Percentiles rank a stretch among this genome's conserved stretches.
Evolutionary conservation across 345 rosid genomes (phyloP).

Genomic region (Punica granatum): DNA sequence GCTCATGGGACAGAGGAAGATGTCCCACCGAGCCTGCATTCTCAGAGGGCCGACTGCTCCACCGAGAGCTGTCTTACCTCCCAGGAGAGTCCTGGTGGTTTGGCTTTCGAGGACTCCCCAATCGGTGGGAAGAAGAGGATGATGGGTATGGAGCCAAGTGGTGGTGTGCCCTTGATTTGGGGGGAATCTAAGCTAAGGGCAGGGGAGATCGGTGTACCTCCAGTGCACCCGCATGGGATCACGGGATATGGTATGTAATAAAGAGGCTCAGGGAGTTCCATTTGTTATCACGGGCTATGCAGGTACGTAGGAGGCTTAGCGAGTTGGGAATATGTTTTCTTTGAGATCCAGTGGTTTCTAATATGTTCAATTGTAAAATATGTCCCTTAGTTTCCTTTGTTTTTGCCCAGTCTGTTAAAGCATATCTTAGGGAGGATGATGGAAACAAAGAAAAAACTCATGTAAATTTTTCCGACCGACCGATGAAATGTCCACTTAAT

Average conservation of each 20-base stretch:
- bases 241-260: conserved; percentile 31
- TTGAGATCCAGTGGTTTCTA: too few species aligned
- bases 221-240: conserved; percentile 25
- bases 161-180: conserved; percentile 35
- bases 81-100: conserved; percentile 45
- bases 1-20: conserved; percentile 28
- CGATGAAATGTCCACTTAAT: too few species aligned
- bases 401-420: too few species aligned
- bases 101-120: conserved; percentile 35
- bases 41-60: conserved; percentile 52
- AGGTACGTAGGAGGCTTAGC: too few species aligned
- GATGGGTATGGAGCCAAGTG: conserved; percentile 24
- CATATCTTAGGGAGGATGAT: too few species aligned
- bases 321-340: too few species aligned
- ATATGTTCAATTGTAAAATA: too few species aligned
- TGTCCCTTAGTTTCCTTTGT: too few species aligned
- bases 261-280: neutral
- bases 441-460: too few species aligned
- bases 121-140: conserved; percentile 37
- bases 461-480: too few species aligned
- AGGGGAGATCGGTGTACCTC: conserved; percentile 20
- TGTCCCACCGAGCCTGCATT: conserved; percentile 26
- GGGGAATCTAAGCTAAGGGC: conserved; percentile 25
- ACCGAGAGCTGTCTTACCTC: conserved; percentile 69
- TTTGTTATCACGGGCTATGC: too few species aligned